These are phyloP conservation scores for Parmales sp. DNA, from an alignment of 108 stramenopile genomes.

Conservation along the genomic window DNA sequence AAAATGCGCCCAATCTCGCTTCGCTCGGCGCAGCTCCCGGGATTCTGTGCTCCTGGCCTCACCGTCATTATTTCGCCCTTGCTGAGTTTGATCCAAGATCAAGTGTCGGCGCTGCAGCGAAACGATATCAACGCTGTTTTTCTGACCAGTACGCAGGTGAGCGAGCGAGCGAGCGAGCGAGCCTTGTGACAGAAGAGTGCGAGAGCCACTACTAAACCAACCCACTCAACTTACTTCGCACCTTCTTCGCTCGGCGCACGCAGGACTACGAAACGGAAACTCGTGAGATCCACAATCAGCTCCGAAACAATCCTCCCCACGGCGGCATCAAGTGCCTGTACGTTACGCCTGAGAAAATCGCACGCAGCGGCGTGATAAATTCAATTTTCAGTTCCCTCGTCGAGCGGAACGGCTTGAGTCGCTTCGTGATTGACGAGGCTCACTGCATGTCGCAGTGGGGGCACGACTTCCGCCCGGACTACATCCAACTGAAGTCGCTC, in stretches of 20 bases:
- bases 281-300: constrained; percentile 39
- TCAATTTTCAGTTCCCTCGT: constrained; percentile 51
- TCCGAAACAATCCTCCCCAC: constrained; percentile 34
- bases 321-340: constrained; percentile 90
- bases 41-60: constrained; percentile 82
- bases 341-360: constrained; percentile 93
- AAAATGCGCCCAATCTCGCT: neutral
- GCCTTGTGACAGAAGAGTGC: too few relatives aligned
- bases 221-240: too few relatives aligned
- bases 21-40: constrained; percentile 59
- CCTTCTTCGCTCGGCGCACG: too few relatives aligned
- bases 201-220: too few relatives aligned
- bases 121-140: constrained; percentile 69
- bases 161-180: too few relatives aligned
- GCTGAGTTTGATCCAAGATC: constrained; percentile 92
- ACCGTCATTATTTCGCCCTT: constrained; percentile 92
- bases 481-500: constrained; percentile 64
- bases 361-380: constrained; percentile 59
- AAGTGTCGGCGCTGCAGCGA: constrained; percentile 75
- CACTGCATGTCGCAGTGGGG: constrained; percentile 78
- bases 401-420: constrained; percentile 57
- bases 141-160: constrained; percentile 65
- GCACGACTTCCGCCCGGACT: constrained; percentile 73
- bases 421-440: constrained; percentile 97
- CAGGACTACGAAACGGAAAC: constrained; percentile 74